Evolutionary conservation across 805 yeast species (phyloP).

Genomic region (Metschnikowia matae): DNA sequence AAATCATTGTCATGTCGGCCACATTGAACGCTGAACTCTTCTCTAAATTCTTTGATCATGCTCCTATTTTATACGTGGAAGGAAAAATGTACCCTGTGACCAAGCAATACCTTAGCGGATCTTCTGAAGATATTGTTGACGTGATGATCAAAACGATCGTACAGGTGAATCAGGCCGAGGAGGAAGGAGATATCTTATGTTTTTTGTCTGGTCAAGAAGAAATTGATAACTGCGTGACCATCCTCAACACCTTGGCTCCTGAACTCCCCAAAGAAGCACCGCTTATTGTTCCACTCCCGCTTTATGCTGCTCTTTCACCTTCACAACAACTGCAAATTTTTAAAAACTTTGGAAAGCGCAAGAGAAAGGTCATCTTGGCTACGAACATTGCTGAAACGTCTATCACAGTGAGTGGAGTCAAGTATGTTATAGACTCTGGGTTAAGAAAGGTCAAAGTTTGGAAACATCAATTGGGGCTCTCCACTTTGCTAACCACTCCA

Average conservation of each 20-base stretch:
- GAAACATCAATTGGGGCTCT: conserved; percentile 88
- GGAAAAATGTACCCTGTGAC: conserved; percentile 88
- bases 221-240: conserved; percentile 75
- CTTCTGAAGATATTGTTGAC: conserved; percentile 82
- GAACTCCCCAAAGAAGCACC: conserved; percentile 75
- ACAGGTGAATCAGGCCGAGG: conserved; percentile 77
- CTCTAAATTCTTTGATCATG: conserved; percentile 67
- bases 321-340: conserved; percentile 80
- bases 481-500: conserved; percentile 89
- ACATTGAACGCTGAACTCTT: conserved; percentile 90
- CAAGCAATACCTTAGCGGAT: conserved; percentile 56
- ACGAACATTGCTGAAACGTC: conserved; percentile 99
- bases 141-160: conserved; percentile 67
- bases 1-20: conserved; percentile 90
- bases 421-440: conserved; percentile 91
- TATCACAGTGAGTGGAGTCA: conserved; percentile 89
- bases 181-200: conserved; percentile 84
- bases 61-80: conserved; percentile 83
- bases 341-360: conserved; percentile 53
- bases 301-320: conserved; percentile 93
- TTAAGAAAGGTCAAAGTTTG: conserved; percentile 90
- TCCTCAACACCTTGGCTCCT: conserved; percentile 58
- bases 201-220: conserved; percentile 97
- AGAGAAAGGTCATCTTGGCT: conserved; percentile 82
- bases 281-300: conserved; percentile 67